These are phyloP conservation scores for Nevesoporus exiguus DNA, from an alignment of 768 basidiomycete species.

Conservation along the genomic window DNA sequence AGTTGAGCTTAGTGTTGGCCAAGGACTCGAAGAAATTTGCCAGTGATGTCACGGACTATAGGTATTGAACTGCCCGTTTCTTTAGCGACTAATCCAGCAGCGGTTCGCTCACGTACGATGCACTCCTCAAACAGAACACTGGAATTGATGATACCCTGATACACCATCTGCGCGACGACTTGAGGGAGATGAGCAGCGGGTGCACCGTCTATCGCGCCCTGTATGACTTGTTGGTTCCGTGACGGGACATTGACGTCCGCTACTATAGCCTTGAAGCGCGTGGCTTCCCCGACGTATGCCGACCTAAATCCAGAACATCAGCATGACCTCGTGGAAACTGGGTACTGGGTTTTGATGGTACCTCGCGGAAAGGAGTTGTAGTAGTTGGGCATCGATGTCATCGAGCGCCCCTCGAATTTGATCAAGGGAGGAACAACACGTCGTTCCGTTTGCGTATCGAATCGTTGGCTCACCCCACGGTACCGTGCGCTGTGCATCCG, in stretches of 20 bases:
- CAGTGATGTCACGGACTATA: too few relatives aligned
- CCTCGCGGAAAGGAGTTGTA: slow-evolving; percentile 22
- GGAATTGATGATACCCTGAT: slow-evolving; percentile 18
- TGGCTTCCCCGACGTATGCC: slow-evolving; percentile 24
- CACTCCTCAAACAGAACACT: slow-evolving; percentile 24
- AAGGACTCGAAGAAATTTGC: too few relatives aligned
- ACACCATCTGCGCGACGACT: slow-evolving; percentile 21
- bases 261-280: slow-evolving; percentile 24
- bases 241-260: slow-evolving; percentile 9
- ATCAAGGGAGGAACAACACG: slow-evolving; percentile 24
- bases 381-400: slow-evolving; percentile 15
- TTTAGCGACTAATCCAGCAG: background rate
- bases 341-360: background rate
- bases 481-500: slow-evolving; percentile 16
- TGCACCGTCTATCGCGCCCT: slow-evolving; percentile 19
- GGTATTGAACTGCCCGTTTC: slow-evolving; percentile 10
- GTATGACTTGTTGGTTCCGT: slow-evolving; percentile 19
- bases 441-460: slow-evolving; percentile 18
- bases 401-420: slow-evolving; percentile 18
- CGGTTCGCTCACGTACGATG: slow-evolving; percentile 13
- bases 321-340: background rate
- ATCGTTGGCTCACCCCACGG: slow-evolving; percentile 26
- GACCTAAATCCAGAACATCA: slow-evolving; percentile 3
- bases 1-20: too few relatives aligned
- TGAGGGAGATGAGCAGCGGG: slow-evolving; percentile 19